These are phyloP conservation scores for Phanerodontia chrysosporium DNA, from an alignment of 768 basidiomycete species.

Conservation along the genomic window DNA sequence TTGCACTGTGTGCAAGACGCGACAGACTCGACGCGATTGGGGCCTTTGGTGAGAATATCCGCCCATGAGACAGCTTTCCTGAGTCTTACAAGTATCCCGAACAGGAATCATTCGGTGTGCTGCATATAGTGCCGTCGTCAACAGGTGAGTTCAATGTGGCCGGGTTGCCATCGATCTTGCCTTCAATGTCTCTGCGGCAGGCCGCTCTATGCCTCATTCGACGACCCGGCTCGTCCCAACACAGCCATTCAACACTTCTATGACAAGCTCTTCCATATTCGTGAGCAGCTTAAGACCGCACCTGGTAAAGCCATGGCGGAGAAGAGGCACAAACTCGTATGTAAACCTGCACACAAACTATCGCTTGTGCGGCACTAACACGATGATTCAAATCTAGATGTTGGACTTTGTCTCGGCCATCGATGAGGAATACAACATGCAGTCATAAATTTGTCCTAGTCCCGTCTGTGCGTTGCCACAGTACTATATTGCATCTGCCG, in stretches of 20 bases:
- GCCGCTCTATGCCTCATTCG: constrained; percentile 42
- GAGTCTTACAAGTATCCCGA: background rate
- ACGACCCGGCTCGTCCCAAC: constrained; percentile 36
- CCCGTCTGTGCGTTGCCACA: no score
- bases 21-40: constrained; percentile 52
- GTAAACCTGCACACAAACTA: constrained; percentile 18
- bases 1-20: constrained; percentile 67
- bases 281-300: constrained; percentile 71
- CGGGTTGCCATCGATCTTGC: background rate
- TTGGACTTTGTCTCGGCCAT: constrained; percentile 57
- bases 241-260: constrained; percentile 81
- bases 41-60: constrained; percentile 36
- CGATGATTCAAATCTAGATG: constrained; percentile 40
- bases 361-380: no score
- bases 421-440: constrained; percentile 45
- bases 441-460: background rate
- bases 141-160: constrained; percentile 25
- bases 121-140: constrained; percentile 38
- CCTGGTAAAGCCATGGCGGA: constrained; percentile 64
- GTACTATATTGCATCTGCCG: no score
- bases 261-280: constrained; percentile 79
- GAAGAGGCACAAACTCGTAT: constrained; percentile 68
- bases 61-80: background rate
- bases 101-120: constrained; percentile 44
- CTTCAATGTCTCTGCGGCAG: no score